These are phyloP conservation scores for Kuraishia hungarica DNA, from an alignment of 805 yeast genomes.

Conservation along the genomic window DNA sequence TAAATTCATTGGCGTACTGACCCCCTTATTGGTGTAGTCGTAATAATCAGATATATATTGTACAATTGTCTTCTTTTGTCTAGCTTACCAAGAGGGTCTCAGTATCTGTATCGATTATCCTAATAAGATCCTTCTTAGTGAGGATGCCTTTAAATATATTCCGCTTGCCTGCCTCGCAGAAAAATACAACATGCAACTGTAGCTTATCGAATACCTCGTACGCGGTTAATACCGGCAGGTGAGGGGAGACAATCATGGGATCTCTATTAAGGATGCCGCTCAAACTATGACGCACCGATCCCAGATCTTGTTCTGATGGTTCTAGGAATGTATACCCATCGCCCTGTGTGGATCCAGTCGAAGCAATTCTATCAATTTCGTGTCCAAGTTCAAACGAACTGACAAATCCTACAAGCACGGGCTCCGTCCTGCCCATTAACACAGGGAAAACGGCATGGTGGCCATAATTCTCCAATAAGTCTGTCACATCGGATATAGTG, in stretches of 20 bases:
- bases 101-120: conserved; percentile 7
- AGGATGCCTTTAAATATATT: conserved; percentile 25
- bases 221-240: conserved; percentile 24
- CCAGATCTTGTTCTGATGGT: conserved; percentile 5
- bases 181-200: conserved; percentile 23
- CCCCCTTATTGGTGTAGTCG: no score
- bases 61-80: neutral
- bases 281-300: conserved; percentile 9
- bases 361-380: conserved; percentile 14
- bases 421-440: conserved; percentile 24
- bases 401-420: conserved; percentile 33
- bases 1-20: no score
- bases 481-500: conserved; percentile 16
- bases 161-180: conserved; percentile 18
- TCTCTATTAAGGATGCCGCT: conserved; percentile 6
- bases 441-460: conserved; percentile 35
- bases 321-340: neutral
- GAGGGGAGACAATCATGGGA: conserved; percentile 19
- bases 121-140: conserved; percentile 22
- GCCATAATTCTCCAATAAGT: conserved; percentile 12
- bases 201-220: conserved; percentile 29
- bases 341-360: conserved; percentile 8
- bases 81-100: neutral
- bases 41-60: no score
- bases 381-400: conserved; percentile 25